A percentile compares a stretch with the other conserved stretches of the same genome.
Conservation (phyloP, 2,329 filamentous ascomycete species). For the Phaeosphaeriaceae sp. region DNA sequence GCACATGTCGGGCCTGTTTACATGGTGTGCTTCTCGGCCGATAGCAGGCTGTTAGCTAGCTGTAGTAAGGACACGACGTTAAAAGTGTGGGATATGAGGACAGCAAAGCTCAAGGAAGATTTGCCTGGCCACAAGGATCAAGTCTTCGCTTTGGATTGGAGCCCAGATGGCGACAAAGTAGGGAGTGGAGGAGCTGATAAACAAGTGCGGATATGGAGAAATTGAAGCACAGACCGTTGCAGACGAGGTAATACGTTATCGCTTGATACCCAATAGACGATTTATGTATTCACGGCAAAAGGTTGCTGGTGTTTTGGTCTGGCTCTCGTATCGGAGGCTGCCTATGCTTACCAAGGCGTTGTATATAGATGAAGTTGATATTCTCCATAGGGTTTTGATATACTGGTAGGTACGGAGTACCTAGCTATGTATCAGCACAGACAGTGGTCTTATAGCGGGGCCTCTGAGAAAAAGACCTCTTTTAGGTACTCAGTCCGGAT, state of each 20-base stretch:
- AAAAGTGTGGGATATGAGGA: conserved; percentile 92
- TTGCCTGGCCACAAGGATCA: conserved; percentile 90
- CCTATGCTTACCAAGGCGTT: too few species aligned
- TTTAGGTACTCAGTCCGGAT: too few species aligned
- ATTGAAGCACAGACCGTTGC: conserved; percentile 47
- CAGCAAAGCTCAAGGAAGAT: conserved; percentile 80
- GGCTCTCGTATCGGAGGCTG: too few species aligned
- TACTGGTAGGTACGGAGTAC: too few species aligned
- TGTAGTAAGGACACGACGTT: conserved; percentile 90
- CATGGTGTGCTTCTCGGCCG: conserved; percentile 89
- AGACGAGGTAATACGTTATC: conserved; percentile 7
- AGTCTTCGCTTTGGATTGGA: conserved; percentile 95
- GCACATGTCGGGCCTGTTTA: conserved; percentile 93
- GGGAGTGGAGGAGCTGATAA: conserved; percentile 95
- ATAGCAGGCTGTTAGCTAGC: conserved; percentile 86
- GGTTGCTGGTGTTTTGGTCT: too few species aligned
- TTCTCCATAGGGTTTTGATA: too few species aligned
- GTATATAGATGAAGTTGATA: too few species aligned
- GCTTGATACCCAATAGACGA: conserved; percentile 19
- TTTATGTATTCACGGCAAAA: neutral
- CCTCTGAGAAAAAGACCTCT: too few species aligned
- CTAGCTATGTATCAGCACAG: too few species aligned
- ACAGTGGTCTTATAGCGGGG: too few species aligned
- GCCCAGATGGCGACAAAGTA: conserved; percentile 84
- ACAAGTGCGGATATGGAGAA: conserved; percentile 68